Percentiles rank a stretch among this genome's conserved stretches.
phyloP scores from a whole-genome alignment of 176 grass and related monocot species.

The Ananas comosus region DNA sequence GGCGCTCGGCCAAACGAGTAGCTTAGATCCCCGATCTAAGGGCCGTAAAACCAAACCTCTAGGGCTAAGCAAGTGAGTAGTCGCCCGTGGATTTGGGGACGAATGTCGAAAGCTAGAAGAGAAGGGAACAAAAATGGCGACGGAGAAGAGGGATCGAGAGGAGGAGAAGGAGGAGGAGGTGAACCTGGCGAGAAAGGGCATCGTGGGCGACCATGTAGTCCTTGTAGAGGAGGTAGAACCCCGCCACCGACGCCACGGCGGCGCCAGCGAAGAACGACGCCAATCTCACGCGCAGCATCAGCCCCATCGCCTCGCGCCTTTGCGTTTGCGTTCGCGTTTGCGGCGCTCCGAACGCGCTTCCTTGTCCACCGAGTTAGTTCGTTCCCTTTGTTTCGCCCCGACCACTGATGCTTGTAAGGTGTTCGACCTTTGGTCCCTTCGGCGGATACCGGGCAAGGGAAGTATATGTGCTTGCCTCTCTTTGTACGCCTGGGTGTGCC shows the following conservation, averaged over 20 bases:
- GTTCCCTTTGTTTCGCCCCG: slow-evolving; percentile 16
- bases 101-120: slow-evolving; percentile 15
- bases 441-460: background rate
- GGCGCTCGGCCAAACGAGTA: background rate
- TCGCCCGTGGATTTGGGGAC: too few species aligned
- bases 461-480: background rate
- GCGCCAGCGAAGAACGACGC: slow-evolving; percentile 85
- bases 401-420: slow-evolving; percentile 2
- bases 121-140: background rate
- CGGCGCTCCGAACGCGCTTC: slow-evolving; percentile 1
- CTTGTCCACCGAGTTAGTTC: slow-evolving; percentile 7
- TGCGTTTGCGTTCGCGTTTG: slow-evolving; percentile 7
- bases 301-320: slow-evolving; percentile 46
- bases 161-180: background rate
- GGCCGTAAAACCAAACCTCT: too few species aligned
- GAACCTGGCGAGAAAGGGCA: slow-evolving; percentile 54
- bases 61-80: too few species aligned
- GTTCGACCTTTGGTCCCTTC: background rate
- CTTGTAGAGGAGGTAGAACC: slow-evolving; percentile 84
- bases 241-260: slow-evolving; percentile 38
- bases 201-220: slow-evolving; percentile 89
- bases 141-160: background rate
- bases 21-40: background rate
- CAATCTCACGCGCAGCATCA: slow-evolving; percentile 79
- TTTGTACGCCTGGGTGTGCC: background rate